A percentile compares a stretch with the other conserved stretches of the same genome.
phyloP scores from a whole-genome alignment of 108 stramenopile species.

The Fistulifera pelliculosa region DNA sequence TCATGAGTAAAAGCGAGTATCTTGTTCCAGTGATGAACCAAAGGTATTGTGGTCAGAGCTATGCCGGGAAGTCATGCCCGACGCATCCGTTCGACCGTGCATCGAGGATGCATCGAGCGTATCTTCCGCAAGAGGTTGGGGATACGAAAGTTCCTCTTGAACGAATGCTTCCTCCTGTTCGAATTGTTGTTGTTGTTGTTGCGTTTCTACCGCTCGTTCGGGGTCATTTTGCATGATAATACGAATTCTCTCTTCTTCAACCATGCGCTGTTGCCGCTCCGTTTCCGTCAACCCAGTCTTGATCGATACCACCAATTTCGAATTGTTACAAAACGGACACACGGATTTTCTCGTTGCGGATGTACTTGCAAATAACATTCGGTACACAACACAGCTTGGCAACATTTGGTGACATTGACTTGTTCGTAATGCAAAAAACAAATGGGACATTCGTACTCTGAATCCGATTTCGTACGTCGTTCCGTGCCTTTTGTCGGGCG shows the following conservation, averaged over 20 bases:
- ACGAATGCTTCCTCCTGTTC: no score
- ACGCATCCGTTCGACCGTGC: neutral
- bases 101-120: neutral
- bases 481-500: constrained; percentile 57
- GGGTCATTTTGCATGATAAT: no score
- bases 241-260: no score
- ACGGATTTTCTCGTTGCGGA: constrained; percentile 42
- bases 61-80: no score
- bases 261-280: no score
- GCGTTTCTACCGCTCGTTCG: no score
- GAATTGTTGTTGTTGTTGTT: no score
- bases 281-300: no score
- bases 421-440: constrained; percentile 72
- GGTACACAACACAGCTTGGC: constrained; percentile 71
- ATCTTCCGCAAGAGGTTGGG: no score
- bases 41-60: no score
- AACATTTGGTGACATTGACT: constrained; percentile 70
- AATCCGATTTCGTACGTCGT: neutral
- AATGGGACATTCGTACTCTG: constrained; percentile 78
- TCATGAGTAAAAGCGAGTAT: constrained; percentile 37
- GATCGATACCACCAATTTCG: constrained; percentile 14
- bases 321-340: constrained; percentile 70
- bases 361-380: constrained; percentile 83
- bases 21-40: constrained; percentile 57
- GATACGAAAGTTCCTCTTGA: no score